Conservation (phyloP, 805 yeast genomes). For the Kuraishia capsulata region DNA sequence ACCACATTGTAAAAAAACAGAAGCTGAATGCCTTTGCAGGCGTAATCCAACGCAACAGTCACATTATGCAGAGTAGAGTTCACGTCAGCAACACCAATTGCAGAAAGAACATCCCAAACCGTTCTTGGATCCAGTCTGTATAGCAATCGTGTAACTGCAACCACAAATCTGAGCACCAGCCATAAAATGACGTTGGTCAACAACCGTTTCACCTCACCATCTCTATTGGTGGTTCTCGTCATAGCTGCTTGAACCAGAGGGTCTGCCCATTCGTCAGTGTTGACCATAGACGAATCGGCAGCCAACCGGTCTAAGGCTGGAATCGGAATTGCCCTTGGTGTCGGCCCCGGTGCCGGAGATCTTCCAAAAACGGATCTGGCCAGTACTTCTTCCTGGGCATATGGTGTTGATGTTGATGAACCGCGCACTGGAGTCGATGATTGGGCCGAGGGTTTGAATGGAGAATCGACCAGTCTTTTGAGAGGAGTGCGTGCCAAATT, state of each 20-base stretch:
- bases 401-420: neutral
- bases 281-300: conserved; percentile 7
- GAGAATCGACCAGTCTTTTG: conserved; percentile 22
- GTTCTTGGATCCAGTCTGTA: conserved; percentile 1
- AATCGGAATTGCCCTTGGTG: conserved; percentile 3
- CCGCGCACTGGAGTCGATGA: neutral
- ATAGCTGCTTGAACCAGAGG: conserved; percentile 37
- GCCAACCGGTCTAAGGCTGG: no score
- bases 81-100: neutral
- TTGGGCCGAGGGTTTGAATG: conserved; percentile 4
- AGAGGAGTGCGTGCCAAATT: conserved; percentile 13
- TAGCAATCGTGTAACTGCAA: conserved; percentile 13
- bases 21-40: neutral
- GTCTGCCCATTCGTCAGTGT: conserved; percentile 23
- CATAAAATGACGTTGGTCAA: conserved; percentile 19
- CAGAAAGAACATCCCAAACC: no score
- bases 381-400: neutral
- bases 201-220: conserved; percentile 24
- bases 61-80: neutral
- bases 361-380: neutral
- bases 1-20: conserved; percentile 20
- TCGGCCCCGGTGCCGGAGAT: conserved; percentile 1
- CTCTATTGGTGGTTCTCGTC: conserved; percentile 32
- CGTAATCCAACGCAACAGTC: conserved; percentile 8
- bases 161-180: conserved; percentile 20